Base-by-base conservation (phyloP, 2,329 filamentous ascomycete genomes). In the Paradendryphiella salina region DNA sequence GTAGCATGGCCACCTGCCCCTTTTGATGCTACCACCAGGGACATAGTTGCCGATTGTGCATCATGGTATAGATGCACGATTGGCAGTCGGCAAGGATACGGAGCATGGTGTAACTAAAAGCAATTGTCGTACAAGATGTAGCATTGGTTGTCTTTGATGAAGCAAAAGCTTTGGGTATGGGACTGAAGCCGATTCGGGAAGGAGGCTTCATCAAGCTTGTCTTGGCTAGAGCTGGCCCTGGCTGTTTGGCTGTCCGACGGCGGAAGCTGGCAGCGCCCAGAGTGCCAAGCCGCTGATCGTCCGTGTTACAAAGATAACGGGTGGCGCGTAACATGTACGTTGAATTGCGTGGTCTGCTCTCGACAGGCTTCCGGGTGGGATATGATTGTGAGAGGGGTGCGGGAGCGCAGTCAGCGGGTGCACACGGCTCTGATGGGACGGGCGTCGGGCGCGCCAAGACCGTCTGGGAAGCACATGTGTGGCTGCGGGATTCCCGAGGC, bases 111-210 rank as follows among this genome's bases (percentile, higher is more conserved):
- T 65, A 65, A 52, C 63, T 63, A 57, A 63, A 54, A 35, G 39
- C 42, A 49, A 57, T 38, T 56, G 52, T 46, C 49, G 42, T 45
- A 23, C 52, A 59, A 40, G 52, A 52, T 56, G 54, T 51, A 39
- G 59, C 55, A 70, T 68, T 71, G 66, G 67, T 46, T 46, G 52
- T 53, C 34, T 43, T 63, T 67, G 57, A 71, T 70, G 66, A 65
- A 63, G 35, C 34, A 59, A 61, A 67, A 67, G 64, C 59, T 66
- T 68, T 49, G 51, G 39, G 37, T 46, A 51, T 62, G 57, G 52
- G 54, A 47, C 49, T 46, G 42, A 42, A 15, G 50, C 60, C 66
- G 35, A 42, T 66, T 61, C 54, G 60, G 69, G 69, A 65, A 71
- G 69, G 68, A 66, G 67, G 63, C 56, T 53, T 55, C 52, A 66